Base-by-base conservation (phyloP, 495 filamentous ascomycete genomes). In the Tuber umbilicatum region DNA sequence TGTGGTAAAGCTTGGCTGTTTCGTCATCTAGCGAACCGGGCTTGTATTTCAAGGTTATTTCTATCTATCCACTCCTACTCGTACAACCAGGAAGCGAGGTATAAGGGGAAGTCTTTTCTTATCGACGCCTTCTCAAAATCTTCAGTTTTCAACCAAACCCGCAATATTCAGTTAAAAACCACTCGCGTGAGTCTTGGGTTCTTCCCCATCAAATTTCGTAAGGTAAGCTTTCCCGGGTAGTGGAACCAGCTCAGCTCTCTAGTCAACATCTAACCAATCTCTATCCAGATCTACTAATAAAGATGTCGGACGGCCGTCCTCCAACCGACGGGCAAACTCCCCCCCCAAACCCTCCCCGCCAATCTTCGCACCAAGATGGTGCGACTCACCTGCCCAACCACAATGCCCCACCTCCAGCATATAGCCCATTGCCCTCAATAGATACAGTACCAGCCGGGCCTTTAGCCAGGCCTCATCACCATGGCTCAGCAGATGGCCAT, bases 391-490 rank as follows among this genome's bases (percentile, higher is more conserved):
- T 35, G 14, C 19, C 55, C 55, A 35, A 64, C 27, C 17, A 35
- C 31, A 35, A 74, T 43, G 27, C 71, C 43, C 75, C 55, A n/a
- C 77, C 77, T 43, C 75, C 75, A 14, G 69, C 42, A 21, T 74
- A 79, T 55, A 71, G 72, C 4, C 64, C 69, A 5, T 17, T 79
- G 23, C 76, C 77, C 41, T 78, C 77, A 45, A 79, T 79, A 31
- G 75, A 78, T 74, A 47, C 72, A 0, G 73, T 69, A 55, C 41
- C 72, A 21, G 55, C 75, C 27, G 75, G 77, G 5, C 77, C 77
- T 9, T 40, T 60, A 6, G 19, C 73, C 55, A 50, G 76, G 16
- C 75, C 55, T 19, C 27, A 64, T 64, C 55, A 64, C 16, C 3
- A 5, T 4, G 35, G 31, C 27, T 35, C 27, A 17, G n/a, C 75